These are phyloP conservation scores for Canariomyces notabilis DNA, from an alignment of 2,329 filamentous ascomycete species.

Conservation along the genomic window DNA sequence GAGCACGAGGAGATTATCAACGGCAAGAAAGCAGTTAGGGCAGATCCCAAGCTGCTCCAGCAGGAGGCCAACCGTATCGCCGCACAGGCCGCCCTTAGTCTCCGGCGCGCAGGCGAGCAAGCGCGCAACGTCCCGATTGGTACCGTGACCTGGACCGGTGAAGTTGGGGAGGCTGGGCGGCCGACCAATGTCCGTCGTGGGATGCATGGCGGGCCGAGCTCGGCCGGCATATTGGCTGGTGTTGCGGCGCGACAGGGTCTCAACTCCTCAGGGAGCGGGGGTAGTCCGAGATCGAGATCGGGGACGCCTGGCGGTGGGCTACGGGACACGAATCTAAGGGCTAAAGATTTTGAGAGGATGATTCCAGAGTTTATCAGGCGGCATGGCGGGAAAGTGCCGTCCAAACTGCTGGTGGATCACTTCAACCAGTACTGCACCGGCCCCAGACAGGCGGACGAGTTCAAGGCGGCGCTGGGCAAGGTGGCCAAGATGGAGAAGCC, in stretches of 20 bases:
- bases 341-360: slow-evolving; percentile 61
- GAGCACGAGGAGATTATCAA: slow-evolving; percentile 91
- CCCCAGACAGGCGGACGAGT: slow-evolving; percentile 65
- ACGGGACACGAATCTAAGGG: slow-evolving; percentile 36
- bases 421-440: slow-evolving; percentile 77
- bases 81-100: slow-evolving; percentile 68
- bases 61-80: slow-evolving; percentile 78
- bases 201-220: slow-evolving; percentile 46
- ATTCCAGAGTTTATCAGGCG: slow-evolving; percentile 74
- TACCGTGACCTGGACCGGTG: slow-evolving; percentile 90
- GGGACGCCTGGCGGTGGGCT: slow-evolving; percentile 38
- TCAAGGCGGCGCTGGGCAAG: slow-evolving; percentile 72
- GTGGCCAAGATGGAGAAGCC: slow-evolving; percentile 67
- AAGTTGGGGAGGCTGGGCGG: slow-evolving; percentile 70
- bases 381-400: slow-evolving; percentile 73
- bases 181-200: slow-evolving; percentile 47
- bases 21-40: slow-evolving; percentile 63
- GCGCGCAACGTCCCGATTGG: slow-evolving; percentile 72
- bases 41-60: slow-evolving; percentile 73
- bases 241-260: slow-evolving; percentile 54
- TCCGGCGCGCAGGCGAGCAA: slow-evolving; percentile 67
- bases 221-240: slow-evolving; percentile 51
- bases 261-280: slow-evolving; percentile 35
- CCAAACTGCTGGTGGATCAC: slow-evolving; percentile 82
- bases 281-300: slow-evolving; percentile 44